Base-by-base conservation (phyloP, 768 basidiomycete species). In the Lyophyllum decastes region DNA sequence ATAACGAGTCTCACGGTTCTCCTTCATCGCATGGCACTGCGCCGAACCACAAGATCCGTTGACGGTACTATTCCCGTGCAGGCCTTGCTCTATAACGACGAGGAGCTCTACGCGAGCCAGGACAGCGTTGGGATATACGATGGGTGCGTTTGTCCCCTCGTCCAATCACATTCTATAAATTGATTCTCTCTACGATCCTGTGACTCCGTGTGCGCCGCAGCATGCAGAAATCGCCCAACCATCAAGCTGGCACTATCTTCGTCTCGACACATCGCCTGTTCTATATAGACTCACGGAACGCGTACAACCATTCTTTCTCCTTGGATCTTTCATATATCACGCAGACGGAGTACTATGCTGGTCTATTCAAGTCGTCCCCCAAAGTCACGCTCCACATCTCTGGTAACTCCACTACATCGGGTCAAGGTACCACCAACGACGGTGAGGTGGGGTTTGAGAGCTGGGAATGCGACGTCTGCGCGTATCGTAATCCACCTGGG, bases 381-480 rank as follows among this genome's bases (percentile, higher is more conserved):
- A 99, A 99, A 72, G 81, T 96, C 55, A 95, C 96, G 1, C 74
- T 95, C 4, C 77, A 86, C 66, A 78, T 94, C 27, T 74, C 82
- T 62, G 55, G 64, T 21, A 66, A 60, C 54, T 60, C 67, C 43
- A 63, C 60, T 58, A 59, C 64, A 14, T 61, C 57, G 57, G 65
- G 64, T 62, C 55, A 68, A 55, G 59, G 53, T 30, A 49, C 64
- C 19, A 58, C 52, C 33, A 62, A 70, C 61, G 64, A 69, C 27
- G 44, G 63, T 59, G 69, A 70, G 65, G 66, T 70, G n/a, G 67
- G 61, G 1, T 79, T 76, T 51, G 82, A 80, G 57, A 85, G 76
- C 58, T 95, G 94, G 94, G 81, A 88, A 68, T 98, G 95, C 65
- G 83, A 85, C 38, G 88, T 98, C n/a, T 98, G 95, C 70, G 90